Evolutionary conservation across 2,329 filamentous ascomycete genomes (phyloP), one percentile per base, ranked within the genome.

Genomic region (Phialophora tarda): DNA sequence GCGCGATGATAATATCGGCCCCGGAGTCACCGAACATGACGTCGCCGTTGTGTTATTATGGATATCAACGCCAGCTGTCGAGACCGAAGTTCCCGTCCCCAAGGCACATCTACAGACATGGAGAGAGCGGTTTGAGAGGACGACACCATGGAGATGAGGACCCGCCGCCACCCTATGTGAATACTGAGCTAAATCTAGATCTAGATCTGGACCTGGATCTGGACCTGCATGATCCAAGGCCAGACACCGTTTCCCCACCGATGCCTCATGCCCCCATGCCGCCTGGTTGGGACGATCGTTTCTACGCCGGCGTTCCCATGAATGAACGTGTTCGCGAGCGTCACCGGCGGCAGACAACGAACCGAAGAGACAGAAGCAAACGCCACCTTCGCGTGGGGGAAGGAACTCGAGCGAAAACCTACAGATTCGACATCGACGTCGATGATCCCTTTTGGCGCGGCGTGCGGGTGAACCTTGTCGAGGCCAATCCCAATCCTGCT

Each of bases 241-340:
- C n/a, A 12, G 53, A n/a, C 24, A n/a, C 28, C 8, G 0, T 2
- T 4, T 28, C 53, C 3, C 10, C 8, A 55, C 53, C 14, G 8
- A 28, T 48, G 34, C 59, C 59, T 55, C 59, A 30, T 8, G 59
- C 51, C 21, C 59, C 59, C 5, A 44, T 55, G 26, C 59, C 59
- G 8, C 59, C 59, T 6, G 51, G 38, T 12, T 62, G 59, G 59
- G 59, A 62, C 28, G 48, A 41, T 34, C 51, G 51, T 6, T 62
- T 32, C 38, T 62, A 62, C n/a, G 50, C 50, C 6, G 59, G 59
- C 21, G 14, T 62, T 28, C 59, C 59, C 1, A 14, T 4, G 2
- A 2, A 14, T 4, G 44, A 30, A 11, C 14, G 4, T 11, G 14
- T n/a, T 24, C 11, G 17, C 38, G 26, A 56, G 7, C 14, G 14